These are phyloP conservation scores for Lactarius sp. DNA, from an alignment of 768 basidiomycete species.

Conservation along the genomic window DNA sequence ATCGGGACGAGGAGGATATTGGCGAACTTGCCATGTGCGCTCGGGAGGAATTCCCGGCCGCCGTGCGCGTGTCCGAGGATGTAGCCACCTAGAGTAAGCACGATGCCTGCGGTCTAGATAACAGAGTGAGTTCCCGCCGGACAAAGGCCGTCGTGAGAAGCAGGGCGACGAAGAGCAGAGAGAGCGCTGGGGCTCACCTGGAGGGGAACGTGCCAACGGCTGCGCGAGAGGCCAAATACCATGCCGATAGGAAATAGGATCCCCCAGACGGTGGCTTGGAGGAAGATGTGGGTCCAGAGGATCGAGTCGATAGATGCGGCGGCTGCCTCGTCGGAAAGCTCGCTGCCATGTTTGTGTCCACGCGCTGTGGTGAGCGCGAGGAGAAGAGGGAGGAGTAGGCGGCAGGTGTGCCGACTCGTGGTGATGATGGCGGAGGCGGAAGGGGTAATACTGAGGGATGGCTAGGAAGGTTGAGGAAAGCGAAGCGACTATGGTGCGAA, in stretches of 20 bases:
- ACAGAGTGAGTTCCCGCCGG: too few species aligned
- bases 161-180: neutral
- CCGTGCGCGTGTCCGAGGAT: slow-evolving; percentile 83
- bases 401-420: neutral
- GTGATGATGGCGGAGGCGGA: neutral
- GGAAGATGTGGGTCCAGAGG: slow-evolving; percentile 75
- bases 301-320: slow-evolving; percentile 68
- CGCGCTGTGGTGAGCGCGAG: slow-evolving; percentile 27
- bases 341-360: slow-evolving; percentile 64
- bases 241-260: slow-evolving; percentile 81
- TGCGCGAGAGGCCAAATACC: slow-evolving; percentile 70
- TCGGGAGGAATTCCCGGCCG: slow-evolving; percentile 70
- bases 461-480: neutral
- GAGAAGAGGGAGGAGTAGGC: neutral
- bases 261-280: slow-evolving; percentile 82
- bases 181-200: slow-evolving; percentile 46
- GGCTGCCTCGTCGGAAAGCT: slow-evolving; percentile 56
- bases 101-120: slow-evolving; percentile 51
- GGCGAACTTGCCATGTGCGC: slow-evolving; percentile 68
- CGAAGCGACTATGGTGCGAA: neutral
- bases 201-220: slow-evolving; percentile 87
- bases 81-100: slow-evolving; percentile 67
- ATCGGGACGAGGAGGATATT: slow-evolving; percentile 64
- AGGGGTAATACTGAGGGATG: too few species aligned
- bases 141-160: neutral